Percentiles rank a stretch among this genome's conserved stretches.
Evolutionary conservation across 331 rosid genomes (phyloP).

Genomic region (Erythrophleum ivorense): DNA sequence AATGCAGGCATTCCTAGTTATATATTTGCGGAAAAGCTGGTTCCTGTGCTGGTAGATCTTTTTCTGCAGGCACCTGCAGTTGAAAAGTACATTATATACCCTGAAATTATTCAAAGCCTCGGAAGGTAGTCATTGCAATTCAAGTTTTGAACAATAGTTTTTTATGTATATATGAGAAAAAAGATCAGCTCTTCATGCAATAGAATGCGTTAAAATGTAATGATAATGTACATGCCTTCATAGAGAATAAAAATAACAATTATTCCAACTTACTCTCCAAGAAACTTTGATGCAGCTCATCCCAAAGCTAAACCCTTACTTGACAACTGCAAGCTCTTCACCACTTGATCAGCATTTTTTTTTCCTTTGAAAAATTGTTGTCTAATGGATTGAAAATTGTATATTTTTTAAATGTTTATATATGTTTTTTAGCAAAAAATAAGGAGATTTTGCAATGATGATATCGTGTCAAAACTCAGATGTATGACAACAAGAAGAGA

Average conservation of each 20-base stretch:
- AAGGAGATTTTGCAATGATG: constrained; percentile 21
- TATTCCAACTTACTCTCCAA: constrained; percentile 1
- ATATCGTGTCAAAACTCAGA: constrained; percentile 51
- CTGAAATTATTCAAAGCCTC: constrained; percentile 90
- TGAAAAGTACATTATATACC: constrained; percentile 81
- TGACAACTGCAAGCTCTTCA: constrained; percentile 25
- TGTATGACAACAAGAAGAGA: constrained; percentile 99
- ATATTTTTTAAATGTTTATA: constrained; percentile 9
- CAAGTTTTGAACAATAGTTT: neutral
- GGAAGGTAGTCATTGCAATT: constrained; percentile 70
- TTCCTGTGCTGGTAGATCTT: constrained; percentile 85
- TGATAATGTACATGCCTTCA: neutral
- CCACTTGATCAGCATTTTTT: neutral
- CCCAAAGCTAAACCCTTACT: constrained; percentile 16
- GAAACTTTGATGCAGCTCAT: constrained; percentile 7
- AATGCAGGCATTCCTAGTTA: constrained; percentile 63
- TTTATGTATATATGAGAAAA: neutral
- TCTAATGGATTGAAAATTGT: constrained; percentile 30
- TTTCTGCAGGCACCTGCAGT: constrained; percentile 77
- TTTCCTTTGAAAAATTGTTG: constrained; percentile 3
- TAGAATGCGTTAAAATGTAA: neutral
- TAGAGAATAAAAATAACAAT: neutral
- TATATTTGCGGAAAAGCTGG: constrained; percentile 85
- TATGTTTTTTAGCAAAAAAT: constrained; percentile 10
- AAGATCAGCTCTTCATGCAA: neutral